Conservation (phyloP, 495 filamentous ascomycete species). For the Podospora appendiculata region DNA sequence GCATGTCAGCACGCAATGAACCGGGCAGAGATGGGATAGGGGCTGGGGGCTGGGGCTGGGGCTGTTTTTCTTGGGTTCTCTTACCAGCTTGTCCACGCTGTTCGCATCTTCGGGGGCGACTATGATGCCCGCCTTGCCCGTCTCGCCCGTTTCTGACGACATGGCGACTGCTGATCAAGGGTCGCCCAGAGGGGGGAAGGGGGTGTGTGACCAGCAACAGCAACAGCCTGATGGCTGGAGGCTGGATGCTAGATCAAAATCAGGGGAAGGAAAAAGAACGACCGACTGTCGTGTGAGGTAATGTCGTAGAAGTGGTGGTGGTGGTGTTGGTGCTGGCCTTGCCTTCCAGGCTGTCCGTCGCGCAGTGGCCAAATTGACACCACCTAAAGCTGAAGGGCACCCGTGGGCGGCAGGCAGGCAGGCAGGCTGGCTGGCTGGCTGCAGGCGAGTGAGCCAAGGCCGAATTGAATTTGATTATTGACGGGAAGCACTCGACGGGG, state of each 20-base stretch:
- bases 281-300: not conserved
- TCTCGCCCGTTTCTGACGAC: constrained; percentile 15
- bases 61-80: constrained; percentile 3
- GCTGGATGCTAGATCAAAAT: not conserved
- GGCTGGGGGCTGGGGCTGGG: not conserved
- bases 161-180: not conserved
- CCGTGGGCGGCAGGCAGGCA: too few relatives aligned
- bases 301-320: too few relatives aligned
- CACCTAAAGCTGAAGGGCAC: too few relatives aligned
- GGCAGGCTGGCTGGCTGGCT: too few relatives aligned
- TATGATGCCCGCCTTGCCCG: constrained; percentile 43
- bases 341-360: not conserved
- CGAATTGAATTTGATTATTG: too few relatives aligned
- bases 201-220: not conserved
- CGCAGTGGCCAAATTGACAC: too few relatives aligned
- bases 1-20: too few relatives aligned
- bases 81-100: constrained; percentile 39
- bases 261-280: not conserved
- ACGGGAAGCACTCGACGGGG: too few relatives aligned
- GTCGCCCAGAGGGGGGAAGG: not conserved
- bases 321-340: not conserved
- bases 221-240: not conserved
- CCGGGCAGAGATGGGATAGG: not conserved
- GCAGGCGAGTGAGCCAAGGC: too few relatives aligned
- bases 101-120: constrained; percentile 32